phyloP scores from a whole-genome alignment of 2,329 filamentous ascomycete genomes.

The Pseudophaeomoniella oleicola region DNA sequence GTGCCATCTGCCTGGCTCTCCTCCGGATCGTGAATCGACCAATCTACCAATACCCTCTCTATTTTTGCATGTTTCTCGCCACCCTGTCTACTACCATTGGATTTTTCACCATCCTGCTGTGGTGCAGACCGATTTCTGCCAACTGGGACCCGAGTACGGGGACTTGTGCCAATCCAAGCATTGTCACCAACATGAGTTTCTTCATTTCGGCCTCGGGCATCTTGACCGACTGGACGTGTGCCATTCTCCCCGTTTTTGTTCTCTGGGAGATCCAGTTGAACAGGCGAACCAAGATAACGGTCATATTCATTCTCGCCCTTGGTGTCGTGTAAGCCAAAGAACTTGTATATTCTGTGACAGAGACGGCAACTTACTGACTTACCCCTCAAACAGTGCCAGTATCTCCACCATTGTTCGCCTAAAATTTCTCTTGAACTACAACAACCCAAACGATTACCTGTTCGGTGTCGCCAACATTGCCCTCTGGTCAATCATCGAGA shows the following conservation, averaged over 20 bases:
- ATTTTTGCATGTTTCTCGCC: not conserved
- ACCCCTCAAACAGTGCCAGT: slow-evolving; percentile 14
- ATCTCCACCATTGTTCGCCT: slow-evolving; percentile 27
- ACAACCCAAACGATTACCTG: slow-evolving; percentile 24
- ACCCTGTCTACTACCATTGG: not conserved
- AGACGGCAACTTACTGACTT: not conserved
- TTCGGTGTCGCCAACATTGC: slow-evolving; percentile 26
- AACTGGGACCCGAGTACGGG: not conserved
- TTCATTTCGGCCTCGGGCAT: not conserved
- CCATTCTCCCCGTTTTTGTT: slow-evolving; percentile 23
- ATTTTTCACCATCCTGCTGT: not conserved
- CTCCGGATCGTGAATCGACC: slow-evolving; percentile 29
- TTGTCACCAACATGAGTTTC: not conserved
- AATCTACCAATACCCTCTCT: not conserved
- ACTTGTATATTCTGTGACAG: not conserved
- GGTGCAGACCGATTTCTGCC: not conserved
- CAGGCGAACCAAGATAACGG: slow-evolving; percentile 28
- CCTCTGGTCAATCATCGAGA: slow-evolving; percentile 34
- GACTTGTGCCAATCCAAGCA: not conserved
- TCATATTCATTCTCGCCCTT: slow-evolving; percentile 27
- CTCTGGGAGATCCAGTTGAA: slow-evolving; percentile 30
- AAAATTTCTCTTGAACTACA: slow-evolving; percentile 26
- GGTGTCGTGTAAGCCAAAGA: slow-evolving; percentile 18
- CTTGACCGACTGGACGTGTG: slow-evolving; percentile 16
- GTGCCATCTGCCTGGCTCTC: slow-evolving; percentile 39